Evolutionary conservation across 2,329 filamentous ascomycete species (phyloP).

Genomic region (Colletotrichum plurivorum): DNA sequence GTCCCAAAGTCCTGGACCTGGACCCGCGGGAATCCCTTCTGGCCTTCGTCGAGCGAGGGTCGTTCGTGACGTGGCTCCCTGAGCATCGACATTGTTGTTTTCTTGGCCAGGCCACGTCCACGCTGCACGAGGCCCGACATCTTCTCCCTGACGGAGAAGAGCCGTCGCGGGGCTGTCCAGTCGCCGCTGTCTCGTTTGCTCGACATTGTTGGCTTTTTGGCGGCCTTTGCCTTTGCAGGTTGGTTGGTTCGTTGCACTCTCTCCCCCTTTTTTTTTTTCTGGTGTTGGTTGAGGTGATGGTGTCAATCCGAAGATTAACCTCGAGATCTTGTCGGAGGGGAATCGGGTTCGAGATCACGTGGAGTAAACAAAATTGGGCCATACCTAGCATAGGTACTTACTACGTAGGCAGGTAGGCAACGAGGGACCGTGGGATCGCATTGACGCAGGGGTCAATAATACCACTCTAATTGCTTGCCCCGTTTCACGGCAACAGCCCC

Average conservation of each 20-base stretch:
- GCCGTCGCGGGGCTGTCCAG: slow-evolving; percentile 24
- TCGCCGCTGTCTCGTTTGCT: slow-evolving; percentile 33
- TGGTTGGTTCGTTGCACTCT: not conserved
- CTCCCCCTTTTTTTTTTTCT: not conserved
- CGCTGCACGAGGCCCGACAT: slow-evolving; percentile 28
- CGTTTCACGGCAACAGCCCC: slow-evolving; percentile 29
- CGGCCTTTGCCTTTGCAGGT: no score
- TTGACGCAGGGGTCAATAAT: slow-evolving; percentile 34
- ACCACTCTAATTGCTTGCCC: slow-evolving; percentile 14
- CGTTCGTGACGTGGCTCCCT: slow-evolving; percentile 24
- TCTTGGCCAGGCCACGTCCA: slow-evolving; percentile 32
- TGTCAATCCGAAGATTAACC: slow-evolving; percentile 2
- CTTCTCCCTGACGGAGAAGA: slow-evolving; percentile 33
- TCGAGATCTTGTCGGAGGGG: slow-evolving; percentile 9
- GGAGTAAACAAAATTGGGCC: slow-evolving; percentile 39
- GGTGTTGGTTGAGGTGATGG: slow-evolving; percentile 15
- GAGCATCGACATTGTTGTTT: slow-evolving; percentile 28
- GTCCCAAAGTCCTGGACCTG: slow-evolving; percentile 35
- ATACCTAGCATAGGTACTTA: not conserved
- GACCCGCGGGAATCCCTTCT: slow-evolving; percentile 22
- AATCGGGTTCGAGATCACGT: slow-evolving; percentile 30
- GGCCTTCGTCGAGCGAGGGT: slow-evolving; percentile 20
- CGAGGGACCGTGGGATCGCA: slow-evolving; percentile 16
- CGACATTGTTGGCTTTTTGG: slow-evolving; percentile 21
- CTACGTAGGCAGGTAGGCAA: no score